Evolutionary conservation across 768 basidiomycete species (phyloP), one percentile per base, ranked within the genome.

Genomic region (Nevesoporus exiguus): DNA sequence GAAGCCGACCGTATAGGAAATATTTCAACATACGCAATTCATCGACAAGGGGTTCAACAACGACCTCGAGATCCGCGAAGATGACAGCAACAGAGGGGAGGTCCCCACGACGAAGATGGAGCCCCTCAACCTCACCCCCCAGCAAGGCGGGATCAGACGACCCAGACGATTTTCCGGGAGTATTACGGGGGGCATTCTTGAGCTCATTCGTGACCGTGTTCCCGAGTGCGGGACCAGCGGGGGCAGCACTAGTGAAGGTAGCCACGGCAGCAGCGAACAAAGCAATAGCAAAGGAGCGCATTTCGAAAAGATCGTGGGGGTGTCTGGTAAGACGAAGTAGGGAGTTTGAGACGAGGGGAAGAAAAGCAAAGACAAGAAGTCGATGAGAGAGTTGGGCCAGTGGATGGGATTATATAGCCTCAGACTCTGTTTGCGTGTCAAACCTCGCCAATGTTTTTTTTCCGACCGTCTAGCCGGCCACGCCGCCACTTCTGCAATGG

Each of bases 291-390:
- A 73, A 72, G 51, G 71, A 73, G 64, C 60, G 67, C 75, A 76
- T 76, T 54, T 66, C 57, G 54, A 66, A 74, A 68, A 31, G 71
- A 73, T 52, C 53, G 71, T 69, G 60, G 56, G 57, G 61, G 58
- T 54, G 58, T 61, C 59, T 54, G 49, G 37, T 46, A 41, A 53
- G 60, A 67, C 34, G 19, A 25, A 2, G 45, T 40, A 19, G 21
- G 47, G 7, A 17, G 19, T 14, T 5, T 5, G 7, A 30, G 8
- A 30, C 31, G 3, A 9, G 59, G 48, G 34, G 19, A 42, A 50
- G 8, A 49, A 62, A 47, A 55, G 54, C n/a, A 56, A 36, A 27
- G 55, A 64, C 58, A 52, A 55, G 41, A 54, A 57, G 62, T 65
- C 60, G 30, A 57, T 62, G 57, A 5, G 48, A 45, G 15, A 27